A percentile compares a stretch with the other conserved stretches of the same genome.
phyloP scores from a whole-genome alignment of 2,329 filamentous ascomycete species.

The Fusarium foetens region DNA sequence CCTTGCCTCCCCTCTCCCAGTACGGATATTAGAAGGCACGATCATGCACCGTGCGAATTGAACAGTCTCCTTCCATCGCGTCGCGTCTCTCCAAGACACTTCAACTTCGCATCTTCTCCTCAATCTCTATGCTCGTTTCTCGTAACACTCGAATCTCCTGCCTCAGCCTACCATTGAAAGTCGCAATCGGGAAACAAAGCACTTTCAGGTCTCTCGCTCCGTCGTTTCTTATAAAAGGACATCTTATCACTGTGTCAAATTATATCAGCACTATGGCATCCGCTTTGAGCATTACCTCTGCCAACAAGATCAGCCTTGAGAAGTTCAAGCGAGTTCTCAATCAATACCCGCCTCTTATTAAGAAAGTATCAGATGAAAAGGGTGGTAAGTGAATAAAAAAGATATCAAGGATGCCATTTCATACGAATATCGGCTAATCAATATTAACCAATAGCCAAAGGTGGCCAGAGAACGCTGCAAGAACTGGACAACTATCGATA shows the following conservation, averaged over 20 bases:
- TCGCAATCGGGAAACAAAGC: neutral
- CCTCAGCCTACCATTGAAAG: neutral
- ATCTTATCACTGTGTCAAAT: neutral
- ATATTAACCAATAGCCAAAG: constrained; percentile 52
- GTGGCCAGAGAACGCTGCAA: constrained; percentile 61
- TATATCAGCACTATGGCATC: constrained; percentile 29
- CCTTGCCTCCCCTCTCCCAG: neutral
- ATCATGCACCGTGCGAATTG: constrained; percentile 17
- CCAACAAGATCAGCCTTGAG: constrained; percentile 42
- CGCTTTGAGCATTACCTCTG: constrained; percentile 10
- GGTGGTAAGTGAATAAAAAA: constrained; percentile 49
- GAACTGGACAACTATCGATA: constrained; percentile 72
- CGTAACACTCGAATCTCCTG: neutral
- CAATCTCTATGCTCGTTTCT: neutral
- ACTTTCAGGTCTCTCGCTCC: neutral
- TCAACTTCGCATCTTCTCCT: constrained; percentile 10
- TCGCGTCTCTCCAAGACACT: constrained; percentile 20
- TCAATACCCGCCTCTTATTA: constrained; percentile 55
- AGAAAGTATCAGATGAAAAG: constrained; percentile 58
- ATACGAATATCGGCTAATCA: constrained; percentile 5
- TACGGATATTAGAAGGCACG: neutral
- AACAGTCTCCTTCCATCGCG: neutral
- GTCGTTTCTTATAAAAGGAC: neutral
- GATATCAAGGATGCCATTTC: neutral
- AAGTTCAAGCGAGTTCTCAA: constrained; percentile 52